These are phyloP conservation scores for Bruguiera gymnorhiza DNA, from an alignment of 345 rosid genomes.

Conservation along the genomic window DNA sequence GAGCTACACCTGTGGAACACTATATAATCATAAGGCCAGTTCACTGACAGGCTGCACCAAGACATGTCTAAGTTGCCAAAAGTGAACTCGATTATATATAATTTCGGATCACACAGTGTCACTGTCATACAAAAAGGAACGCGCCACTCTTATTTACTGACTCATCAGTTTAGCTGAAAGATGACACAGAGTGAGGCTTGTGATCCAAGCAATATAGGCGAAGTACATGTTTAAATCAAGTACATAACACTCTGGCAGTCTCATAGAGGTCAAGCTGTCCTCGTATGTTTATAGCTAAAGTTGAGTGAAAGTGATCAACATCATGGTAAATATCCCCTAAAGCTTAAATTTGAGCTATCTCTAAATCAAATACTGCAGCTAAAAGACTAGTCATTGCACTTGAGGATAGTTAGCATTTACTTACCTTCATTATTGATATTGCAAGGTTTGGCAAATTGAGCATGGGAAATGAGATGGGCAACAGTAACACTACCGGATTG, in stretches of 20 bases:
- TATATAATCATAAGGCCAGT: constrained; percentile 23
- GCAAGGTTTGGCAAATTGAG: constrained; percentile 39
- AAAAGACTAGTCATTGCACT: constrained; percentile 16
- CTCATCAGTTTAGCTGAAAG: constrained; percentile 27
- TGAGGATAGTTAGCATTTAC: constrained; percentile 8
- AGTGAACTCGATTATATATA: constrained; percentile 20
- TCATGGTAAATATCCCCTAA: constrained; percentile 30
- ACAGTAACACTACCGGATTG: constrained; percentile 50
- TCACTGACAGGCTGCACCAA: constrained; percentile 5
- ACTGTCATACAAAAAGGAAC: constrained; percentile 2
- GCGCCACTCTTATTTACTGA: constrained; percentile 12
- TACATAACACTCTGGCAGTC: constrained; percentile 34
- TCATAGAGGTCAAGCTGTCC: constrained; percentile 26
- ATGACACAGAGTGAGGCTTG: constrained; percentile 28
- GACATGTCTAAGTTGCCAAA: constrained; percentile 23
- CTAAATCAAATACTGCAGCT: constrained; percentile 18
- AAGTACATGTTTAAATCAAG: constrained; percentile 11
- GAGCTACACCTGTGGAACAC: constrained; percentile 7
- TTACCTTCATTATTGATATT: constrained; percentile 30
- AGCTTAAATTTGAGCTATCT: constrained; percentile 16
- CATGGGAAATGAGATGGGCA: constrained; percentile 67
- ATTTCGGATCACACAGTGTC: constrained; percentile 22
- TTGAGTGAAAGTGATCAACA: constrained; percentile 35
- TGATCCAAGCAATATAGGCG: constrained; percentile 36
- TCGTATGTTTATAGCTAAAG: constrained; percentile 14